These are phyloP conservation scores for Naganishia kalamii DNA, from an alignment of 768 basidiomycete genomes.

Conservation along the genomic window DNA sequence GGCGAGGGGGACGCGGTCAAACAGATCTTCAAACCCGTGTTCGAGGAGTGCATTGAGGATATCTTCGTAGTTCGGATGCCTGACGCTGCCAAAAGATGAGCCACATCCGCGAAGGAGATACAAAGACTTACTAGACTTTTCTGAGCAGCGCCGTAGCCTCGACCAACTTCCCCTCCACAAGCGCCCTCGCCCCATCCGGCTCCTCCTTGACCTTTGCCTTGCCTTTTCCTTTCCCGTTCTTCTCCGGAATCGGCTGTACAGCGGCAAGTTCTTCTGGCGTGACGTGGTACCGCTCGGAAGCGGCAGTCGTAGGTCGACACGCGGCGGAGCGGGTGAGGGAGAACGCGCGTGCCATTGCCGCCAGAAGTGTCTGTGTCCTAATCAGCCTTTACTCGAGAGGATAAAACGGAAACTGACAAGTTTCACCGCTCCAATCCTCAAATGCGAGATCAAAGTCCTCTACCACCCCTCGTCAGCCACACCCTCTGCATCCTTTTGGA, in stretches of 20 bases:
- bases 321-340: slow-evolving; percentile 54
- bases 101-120: background rate
- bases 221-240: slow-evolving; percentile 40
- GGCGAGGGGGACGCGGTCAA: slow-evolving; percentile 59
- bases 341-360: slow-evolving; percentile 70
- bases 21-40: slow-evolving; percentile 54
- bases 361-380: slow-evolving; percentile 56
- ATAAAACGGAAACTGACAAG: slow-evolving; percentile 44
- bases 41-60: slow-evolving; percentile 60
- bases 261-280: slow-evolving; percentile 29
- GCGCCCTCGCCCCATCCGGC: slow-evolving; percentile 39
- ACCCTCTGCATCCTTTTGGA: slow-evolving; percentile 40
- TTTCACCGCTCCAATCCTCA: slow-evolving; percentile 82
- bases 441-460: slow-evolving; percentile 63
- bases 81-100: slow-evolving; percentile 24
- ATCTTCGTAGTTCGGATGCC: slow-evolving; percentile 45
- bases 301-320: slow-evolving; percentile 15
- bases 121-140: slow-evolving; percentile 54
- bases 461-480: background rate
- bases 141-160: slow-evolving; percentile 62
- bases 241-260: slow-evolving; percentile 33
- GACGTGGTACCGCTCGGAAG: slow-evolving; percentile 26
- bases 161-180: slow-evolving; percentile 50
- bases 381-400: background rate
- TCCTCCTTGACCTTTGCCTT: slow-evolving; percentile 37